Evolutionary conservation across 1,284 basidiomycete species (phyloP).

Genomic region (Mycocalia duriaeana): DNA sequence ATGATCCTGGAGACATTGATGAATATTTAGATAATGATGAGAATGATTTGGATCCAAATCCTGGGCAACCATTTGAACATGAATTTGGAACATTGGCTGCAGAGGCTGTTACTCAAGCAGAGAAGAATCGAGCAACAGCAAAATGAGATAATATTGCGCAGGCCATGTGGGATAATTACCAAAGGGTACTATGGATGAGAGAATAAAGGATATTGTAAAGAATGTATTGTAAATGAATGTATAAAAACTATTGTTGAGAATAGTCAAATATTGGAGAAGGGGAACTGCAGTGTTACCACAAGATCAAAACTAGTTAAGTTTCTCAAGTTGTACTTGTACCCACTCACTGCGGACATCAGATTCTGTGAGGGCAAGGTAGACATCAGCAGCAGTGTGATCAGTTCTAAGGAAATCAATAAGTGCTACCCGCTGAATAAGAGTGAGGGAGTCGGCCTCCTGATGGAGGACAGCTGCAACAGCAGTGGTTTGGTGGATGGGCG

Average conservation of each 20-base stretch:
- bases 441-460: constrained; percentile 8
- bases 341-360: constrained; percentile 6
- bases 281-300: not conserved
- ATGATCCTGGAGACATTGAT: constrained; percentile 8
- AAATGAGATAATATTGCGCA: constrained; percentile 17
- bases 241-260: not conserved
- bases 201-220: not conserved
- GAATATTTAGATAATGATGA: constrained; percentile 7
- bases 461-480: constrained; percentile 4
- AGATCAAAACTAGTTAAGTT: constrained; percentile 1
- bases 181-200: constrained; percentile 5
- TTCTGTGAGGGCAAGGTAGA: constrained; percentile 8
- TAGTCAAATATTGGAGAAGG: not conserved
- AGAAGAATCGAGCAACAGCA: constrained; percentile 14
- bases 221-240: constrained; percentile 6
- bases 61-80: not conserved
- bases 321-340: constrained; percentile 7
- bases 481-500: constrained; percentile 7
- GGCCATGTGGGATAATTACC: constrained; percentile 21
- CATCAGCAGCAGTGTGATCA: constrained; percentile 8
- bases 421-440: not conserved
- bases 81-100: constrained; percentile 5
- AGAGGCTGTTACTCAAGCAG: constrained; percentile 10
- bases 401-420: constrained; percentile 9
- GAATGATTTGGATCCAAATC: constrained; percentile 7